A percentile compares a stretch with the other conserved stretches of the same genome.
Evolutionary conservation across 352 stramenopile genomes (phyloP).

Genomic region (Phytophthora sojae): DNA sequence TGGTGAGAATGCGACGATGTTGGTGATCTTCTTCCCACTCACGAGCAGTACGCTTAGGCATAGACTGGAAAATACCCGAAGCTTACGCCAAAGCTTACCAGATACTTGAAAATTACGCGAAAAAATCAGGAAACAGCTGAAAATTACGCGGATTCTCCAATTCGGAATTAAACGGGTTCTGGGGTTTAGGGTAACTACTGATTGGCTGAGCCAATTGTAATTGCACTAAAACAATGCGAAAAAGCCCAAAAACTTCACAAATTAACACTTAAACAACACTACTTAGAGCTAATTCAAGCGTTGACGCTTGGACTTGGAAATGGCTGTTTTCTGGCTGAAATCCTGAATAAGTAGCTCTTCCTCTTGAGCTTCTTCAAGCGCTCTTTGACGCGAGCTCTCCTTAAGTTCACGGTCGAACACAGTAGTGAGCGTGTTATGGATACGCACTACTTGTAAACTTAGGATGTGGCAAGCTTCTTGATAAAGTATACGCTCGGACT

Average conservation of each 20-base stretch:
- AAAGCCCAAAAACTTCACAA: not conserved
- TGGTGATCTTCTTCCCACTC: not conserved
- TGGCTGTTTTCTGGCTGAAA: not conserved
- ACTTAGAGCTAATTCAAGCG: not conserved
- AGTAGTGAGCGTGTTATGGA: not conserved
- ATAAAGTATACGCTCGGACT: slow-evolving; percentile 2
- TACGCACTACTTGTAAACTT: too few species aligned
- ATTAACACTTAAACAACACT: not conserved
- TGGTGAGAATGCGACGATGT: not conserved
- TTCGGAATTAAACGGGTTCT: not conserved
- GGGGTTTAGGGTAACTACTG: not conserved
- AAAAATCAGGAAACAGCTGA: not conserved
- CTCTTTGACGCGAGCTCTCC: not conserved
- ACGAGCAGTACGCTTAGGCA: not conserved
- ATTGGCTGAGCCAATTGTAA: not conserved
- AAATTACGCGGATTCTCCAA: not conserved
- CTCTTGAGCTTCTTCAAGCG: not conserved
- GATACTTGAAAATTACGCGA: not conserved
- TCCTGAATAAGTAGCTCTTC: not conserved
- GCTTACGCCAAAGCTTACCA: not conserved
- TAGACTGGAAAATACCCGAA: not conserved
- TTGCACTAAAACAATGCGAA: not conserved
- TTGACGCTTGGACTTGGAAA: not conserved
- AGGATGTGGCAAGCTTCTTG: too few species aligned
- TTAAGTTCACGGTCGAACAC: not conserved